phyloP scores from a whole-genome alignment of 129 eudicot genomes.

The Mikania micrantha region DNA sequence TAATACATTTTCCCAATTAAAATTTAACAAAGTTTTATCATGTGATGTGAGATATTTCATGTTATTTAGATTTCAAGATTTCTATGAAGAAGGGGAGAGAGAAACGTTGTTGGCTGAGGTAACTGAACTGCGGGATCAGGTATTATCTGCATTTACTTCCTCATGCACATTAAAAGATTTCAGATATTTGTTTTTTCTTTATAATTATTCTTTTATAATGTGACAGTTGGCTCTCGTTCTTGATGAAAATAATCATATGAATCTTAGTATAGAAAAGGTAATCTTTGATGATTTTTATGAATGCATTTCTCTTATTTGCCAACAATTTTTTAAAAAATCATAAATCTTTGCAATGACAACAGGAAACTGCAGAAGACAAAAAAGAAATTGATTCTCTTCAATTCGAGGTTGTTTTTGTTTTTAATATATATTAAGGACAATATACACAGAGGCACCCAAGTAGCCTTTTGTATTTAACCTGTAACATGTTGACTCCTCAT shows the following conservation, averaged over 20 bases:
- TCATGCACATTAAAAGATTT: not conserved
- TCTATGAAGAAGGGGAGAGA: conserved; percentile 86
- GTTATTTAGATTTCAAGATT: conserved; percentile 59
- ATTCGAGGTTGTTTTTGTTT: conserved; percentile 43
- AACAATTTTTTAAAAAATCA: not conserved
- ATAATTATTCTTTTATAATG: not conserved
- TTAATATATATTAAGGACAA: not conserved
- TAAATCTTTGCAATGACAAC: conserved; percentile 15
- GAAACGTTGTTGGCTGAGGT: conserved; percentile 70
- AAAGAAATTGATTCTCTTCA: conserved; percentile 34
- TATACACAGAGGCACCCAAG: not conserved
- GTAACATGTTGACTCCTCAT: not conserved
- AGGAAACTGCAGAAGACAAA: conserved; percentile 37
- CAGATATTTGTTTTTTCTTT: not conserved
- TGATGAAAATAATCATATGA: conserved; percentile 35
- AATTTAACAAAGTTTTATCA: not conserved
- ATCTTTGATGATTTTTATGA: not conserved
- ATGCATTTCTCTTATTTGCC: conserved; percentile 7
- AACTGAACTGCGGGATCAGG: conserved; percentile 81
- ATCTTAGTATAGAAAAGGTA: conserved; percentile 32
- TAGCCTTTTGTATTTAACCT: not conserved
- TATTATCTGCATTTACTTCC: conserved; percentile 4
- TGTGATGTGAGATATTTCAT: conserved; percentile 3
- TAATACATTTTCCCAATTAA: not conserved
- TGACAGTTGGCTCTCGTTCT: conserved; percentile 43